Base-by-base conservation (phyloP, 1,284 basidiomycete genomes). In the Marasmius oreades region DNA sequence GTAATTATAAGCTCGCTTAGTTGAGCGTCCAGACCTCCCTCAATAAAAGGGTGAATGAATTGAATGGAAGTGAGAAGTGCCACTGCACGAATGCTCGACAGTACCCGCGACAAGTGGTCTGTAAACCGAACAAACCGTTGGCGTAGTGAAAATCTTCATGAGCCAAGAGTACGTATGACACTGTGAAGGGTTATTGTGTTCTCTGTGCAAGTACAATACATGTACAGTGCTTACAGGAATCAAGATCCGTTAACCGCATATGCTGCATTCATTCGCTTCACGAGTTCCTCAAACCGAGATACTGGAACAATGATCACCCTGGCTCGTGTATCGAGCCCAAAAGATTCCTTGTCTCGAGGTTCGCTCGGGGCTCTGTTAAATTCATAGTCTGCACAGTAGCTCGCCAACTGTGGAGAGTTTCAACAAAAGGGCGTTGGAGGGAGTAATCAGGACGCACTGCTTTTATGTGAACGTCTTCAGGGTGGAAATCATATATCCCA, bases 261-360 rank as follows among this genome's bases (percentile, higher is more conserved):
- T 33, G 67, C 70, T 44, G 71, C 68, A 12, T 52, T 60, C 62
- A 81, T 73, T 26, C 62, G 67, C 5, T 59, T 56, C 1, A 82
- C 74, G 36, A 85, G 51, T 1, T 69, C 69, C 3, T 69, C 66
- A 14, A 82, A 72, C 7, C 70, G 70, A 6, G 73, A 69, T 0
- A 73, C 74, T 2, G 80, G 74, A 1, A 95, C 73, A 7, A 96
- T 74, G 78, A 93, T 89, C 57, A 93, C 71, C 46, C 92, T 75
- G 1, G 90, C 92, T 18, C 84, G 81, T 47, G 84, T 79, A 65
- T 95, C 92, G 23, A 95, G 76, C 2, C 93, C 93, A 66, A 95
- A 92, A 0, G 86, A 74, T 46, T 92, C 90, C 55, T 78, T 78
- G 39, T 88, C 85, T 42, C 90, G 77, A 2, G 81, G 79, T 55